Evolutionary conservation across 2,329 filamentous ascomycete species (phyloP), one percentile per base, ranked within the genome.

Genomic region (Fusarium setosum): DNA sequence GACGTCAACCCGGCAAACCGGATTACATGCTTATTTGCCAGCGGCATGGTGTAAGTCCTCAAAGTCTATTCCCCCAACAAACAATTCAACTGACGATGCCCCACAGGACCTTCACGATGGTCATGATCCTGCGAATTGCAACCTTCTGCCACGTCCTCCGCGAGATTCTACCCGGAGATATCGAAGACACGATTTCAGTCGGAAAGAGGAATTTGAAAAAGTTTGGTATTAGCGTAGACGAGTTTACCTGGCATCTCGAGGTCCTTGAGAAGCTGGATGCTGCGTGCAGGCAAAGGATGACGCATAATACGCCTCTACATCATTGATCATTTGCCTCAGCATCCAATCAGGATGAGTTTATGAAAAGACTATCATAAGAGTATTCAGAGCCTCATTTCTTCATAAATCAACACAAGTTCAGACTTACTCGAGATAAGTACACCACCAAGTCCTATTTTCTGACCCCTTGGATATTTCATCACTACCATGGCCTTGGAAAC

Each of bases 1-100:
- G 66, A 73, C 15, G 60, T 63, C 2, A 66, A 73, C 5, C 61
- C 61, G 6, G 70, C 58, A 0, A 75, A 74, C 21, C 66, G 67
- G 2, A 37, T 75, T 1, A 74, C 73, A 1, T 69, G 71, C 45
- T 23, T 75, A 2, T 75, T 75, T 31, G 70, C 73, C 0, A 70
- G 64, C 4, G 72, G 73, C 11, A 74, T 75, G 73, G 73, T 73
- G 73, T 75, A 56, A 67, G 73, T 66, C 9, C 26, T 29, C 26
- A 7, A 29, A 42, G 1, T 2, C 4, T 0, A 1, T 37, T 11
- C 17, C 34, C 1, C 1, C 47, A 11, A 5, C 11, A 5, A 0
- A 9, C 7, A 4, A 17, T 10, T 23, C 32, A n/a, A 2, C 37
- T 31, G 8, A 56, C 2, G 1, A 20, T 3, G 2, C 1, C 4